These are phyloP conservation scores for Plasmopara muralis DNA, from an alignment of 352 stramenopile species.

Conservation along the genomic window DNA sequence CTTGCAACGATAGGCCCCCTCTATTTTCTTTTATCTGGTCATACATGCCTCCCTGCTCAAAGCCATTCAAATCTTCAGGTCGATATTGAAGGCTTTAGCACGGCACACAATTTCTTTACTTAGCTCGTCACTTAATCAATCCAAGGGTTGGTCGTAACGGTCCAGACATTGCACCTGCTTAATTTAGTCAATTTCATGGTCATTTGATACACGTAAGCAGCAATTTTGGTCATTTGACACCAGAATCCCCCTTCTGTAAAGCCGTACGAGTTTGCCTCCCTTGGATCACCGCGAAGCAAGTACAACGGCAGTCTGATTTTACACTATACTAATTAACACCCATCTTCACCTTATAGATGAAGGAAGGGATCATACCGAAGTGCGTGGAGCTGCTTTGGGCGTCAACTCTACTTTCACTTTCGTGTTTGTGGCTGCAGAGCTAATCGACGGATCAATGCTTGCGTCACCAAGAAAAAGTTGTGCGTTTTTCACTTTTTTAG, in stretches of 20 bases:
- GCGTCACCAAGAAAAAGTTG: slow-evolving; percentile 3
- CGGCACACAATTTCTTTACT: neutral
- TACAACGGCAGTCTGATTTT: no score
- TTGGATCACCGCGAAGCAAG: no score
- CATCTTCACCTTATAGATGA: slow-evolving; percentile 3
- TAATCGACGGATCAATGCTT: slow-evolving; percentile 4
- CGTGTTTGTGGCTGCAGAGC: neutral
- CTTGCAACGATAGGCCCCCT: no score
- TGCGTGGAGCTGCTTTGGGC: slow-evolving; percentile 4
- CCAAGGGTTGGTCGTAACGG: no score
- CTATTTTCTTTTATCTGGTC: no score
- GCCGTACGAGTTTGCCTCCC: no score
- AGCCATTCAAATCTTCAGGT: no score
- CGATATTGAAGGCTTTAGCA: neutral
- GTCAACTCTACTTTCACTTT: slow-evolving; percentile 1
- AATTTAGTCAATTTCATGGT: neutral
- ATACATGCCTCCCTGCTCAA: no score
- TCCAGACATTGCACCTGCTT: neutral
- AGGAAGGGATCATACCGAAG: slow-evolving; percentile 15
- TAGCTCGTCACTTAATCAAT: neutral
- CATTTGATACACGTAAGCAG: no score
- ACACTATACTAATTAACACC: neutral
- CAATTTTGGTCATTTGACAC: no score
- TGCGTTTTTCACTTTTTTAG: slow-evolving; percentile 47
- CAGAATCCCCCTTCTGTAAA: no score